These are phyloP conservation scores for Pythium scleroteichum DNA, from an alignment of 352 stramenopile genomes.

Conservation along the genomic window DNA sequence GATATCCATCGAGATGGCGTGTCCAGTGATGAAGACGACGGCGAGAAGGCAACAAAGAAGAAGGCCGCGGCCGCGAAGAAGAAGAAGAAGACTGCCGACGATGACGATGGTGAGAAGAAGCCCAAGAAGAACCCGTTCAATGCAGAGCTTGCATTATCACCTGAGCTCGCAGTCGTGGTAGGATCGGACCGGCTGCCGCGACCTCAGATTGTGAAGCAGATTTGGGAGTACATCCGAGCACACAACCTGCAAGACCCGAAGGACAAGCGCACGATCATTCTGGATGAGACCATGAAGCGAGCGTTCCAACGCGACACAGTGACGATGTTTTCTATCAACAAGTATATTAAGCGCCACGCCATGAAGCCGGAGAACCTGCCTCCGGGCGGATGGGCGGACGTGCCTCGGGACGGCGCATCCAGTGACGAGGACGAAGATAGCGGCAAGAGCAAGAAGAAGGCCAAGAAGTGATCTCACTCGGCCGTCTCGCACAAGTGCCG, in stretches of 20 bases:
- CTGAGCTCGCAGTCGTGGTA: slow-evolving; percentile 75
- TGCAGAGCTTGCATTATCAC: slow-evolving; percentile 71
- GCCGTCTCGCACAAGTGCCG: neutral
- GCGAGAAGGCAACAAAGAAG: slow-evolving; percentile 64
- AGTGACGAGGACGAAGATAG: slow-evolving; percentile 77
- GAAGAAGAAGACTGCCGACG: slow-evolving; percentile 52
- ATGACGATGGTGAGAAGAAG: slow-evolving; percentile 51
- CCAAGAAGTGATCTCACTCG: slow-evolving; percentile 25
- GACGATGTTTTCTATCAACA: slow-evolving; percentile 91
- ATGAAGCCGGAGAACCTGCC: slow-evolving; percentile 71
- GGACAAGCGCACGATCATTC: slow-evolving; percentile 93
- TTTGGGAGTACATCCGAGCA: slow-evolving; percentile 97
- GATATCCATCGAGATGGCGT: slow-evolving; percentile 77
- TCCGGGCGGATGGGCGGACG: slow-evolving; percentile 63
- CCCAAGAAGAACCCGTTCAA: slow-evolving; percentile 75
- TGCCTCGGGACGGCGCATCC: slow-evolving; percentile 72
- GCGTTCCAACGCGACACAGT: slow-evolving; percentile 85
- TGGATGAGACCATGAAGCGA: slow-evolving; percentile 86
- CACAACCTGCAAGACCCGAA: slow-evolving; percentile 94
- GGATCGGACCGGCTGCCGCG: slow-evolving; percentile 83
- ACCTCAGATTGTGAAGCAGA: slow-evolving; percentile 91
- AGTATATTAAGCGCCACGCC: slow-evolving; percentile 86
- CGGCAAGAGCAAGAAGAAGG: slow-evolving; percentile 25
- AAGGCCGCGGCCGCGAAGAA: slow-evolving; percentile 49
- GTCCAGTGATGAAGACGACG: slow-evolving; percentile 79